Conservation (phyloP, 164 flowering plant species). For the Nymphaea thermarum region DNA sequence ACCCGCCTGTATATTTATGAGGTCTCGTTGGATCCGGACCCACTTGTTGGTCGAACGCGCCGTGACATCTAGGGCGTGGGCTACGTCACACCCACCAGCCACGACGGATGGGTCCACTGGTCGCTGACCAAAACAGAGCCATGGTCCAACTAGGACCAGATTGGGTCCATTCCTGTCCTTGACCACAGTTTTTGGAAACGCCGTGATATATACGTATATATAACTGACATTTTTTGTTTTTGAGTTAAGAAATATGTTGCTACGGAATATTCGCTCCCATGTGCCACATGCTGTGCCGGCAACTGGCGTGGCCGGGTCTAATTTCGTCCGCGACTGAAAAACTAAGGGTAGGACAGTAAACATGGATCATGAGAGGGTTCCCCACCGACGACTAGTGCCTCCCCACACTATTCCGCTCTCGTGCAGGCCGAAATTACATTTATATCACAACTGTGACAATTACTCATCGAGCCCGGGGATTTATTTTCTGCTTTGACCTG, state of each 20-base stretch:
- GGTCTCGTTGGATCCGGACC: not conserved
- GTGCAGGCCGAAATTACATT: no score
- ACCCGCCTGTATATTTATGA: not conserved
- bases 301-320: not conserved
- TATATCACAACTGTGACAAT: no score
- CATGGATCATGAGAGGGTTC: no score
- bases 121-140: not conserved
- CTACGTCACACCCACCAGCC: not conserved
- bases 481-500: no score
- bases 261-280: not conserved
- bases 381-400: no score
- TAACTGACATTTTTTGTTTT: not conserved
- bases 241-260: not conserved
- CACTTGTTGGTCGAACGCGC: not conserved
- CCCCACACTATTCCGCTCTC: no score
- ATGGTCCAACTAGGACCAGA: not conserved
- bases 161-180: not conserved
- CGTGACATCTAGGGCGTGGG: not conserved
- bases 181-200: not conserved
- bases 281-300: not conserved
- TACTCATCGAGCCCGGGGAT: no score
- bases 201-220: not conserved
- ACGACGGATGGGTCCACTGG: not conserved
- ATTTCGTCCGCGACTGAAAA: not conserved
- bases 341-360: not conserved